Conservation (phyloP, 2,329 filamentous ascomycete genomes). For the Pezizomycotina sp. region DNA sequence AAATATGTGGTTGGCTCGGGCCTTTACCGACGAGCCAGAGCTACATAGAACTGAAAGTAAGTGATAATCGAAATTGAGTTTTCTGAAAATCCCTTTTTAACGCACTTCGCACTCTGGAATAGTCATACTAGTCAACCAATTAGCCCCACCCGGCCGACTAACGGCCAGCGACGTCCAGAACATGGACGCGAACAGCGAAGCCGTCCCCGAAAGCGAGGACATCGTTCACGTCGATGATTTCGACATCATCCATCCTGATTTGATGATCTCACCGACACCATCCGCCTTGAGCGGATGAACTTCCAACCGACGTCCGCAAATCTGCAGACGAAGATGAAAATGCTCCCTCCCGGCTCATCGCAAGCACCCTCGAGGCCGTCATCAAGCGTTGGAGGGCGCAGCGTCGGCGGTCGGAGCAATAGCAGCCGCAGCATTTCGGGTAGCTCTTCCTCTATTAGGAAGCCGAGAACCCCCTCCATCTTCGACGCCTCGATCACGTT, state of each 20-base stretch:
- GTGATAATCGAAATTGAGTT: background rate
- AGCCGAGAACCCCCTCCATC: conserved; percentile 22
- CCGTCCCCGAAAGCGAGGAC: conserved; percentile 42
- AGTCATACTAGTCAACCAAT: conserved; percentile 50
- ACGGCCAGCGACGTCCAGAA: conserved; percentile 43
- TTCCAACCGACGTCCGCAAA: conserved; percentile 30
- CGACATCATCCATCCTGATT: conserved; percentile 41
- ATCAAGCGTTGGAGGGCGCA: conserved; percentile 15
- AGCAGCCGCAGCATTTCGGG: conserved; percentile 18
- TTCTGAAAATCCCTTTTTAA: background rate
- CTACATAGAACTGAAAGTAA: conserved; percentile 44
- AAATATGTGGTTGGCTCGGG: conserved; percentile 58
- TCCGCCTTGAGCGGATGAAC: conserved; percentile 51
- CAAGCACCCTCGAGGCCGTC: conserved; percentile 8
- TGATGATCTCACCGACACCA: conserved; percentile 45
- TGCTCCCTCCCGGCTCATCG: conserved; percentile 14
- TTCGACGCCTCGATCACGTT: conserved; percentile 48
- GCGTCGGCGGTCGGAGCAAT: conserved; percentile 12
- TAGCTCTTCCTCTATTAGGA: conserved; percentile 11
- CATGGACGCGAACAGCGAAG: conserved; percentile 52
- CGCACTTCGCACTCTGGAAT: conserved; percentile 2
- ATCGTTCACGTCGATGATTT: conserved; percentile 53
- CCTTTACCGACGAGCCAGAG: conserved; percentile 52
- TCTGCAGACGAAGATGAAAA: conserved; percentile 14
- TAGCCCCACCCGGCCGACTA: conserved; percentile 38